These are phyloP conservation scores for Aspergillus niger DNA, from an alignment of 2,329 filamentous ascomycete species.

Conservation along the genomic window DNA sequence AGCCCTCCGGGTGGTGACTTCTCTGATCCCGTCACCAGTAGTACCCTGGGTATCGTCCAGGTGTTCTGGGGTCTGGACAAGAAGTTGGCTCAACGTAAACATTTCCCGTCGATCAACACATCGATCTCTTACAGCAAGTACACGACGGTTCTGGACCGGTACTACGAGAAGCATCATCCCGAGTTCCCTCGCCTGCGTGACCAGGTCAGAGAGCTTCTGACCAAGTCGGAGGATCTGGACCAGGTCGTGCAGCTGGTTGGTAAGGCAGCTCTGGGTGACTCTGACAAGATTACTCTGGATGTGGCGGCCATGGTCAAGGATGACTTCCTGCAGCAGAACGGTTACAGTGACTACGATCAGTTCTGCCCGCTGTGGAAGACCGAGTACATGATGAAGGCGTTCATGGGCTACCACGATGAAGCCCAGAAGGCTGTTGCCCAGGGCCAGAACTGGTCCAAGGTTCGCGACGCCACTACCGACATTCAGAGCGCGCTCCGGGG, in stretches of 20 bases:
- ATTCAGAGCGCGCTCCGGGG: conserved; percentile 81
- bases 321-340: conserved; percentile 98
- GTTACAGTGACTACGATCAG: conserved; percentile 98
- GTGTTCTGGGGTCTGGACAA: conserved; percentile 99
- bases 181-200: conserved; percentile 93
- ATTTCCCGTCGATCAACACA: conserved; percentile 99
- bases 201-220: conserved; percentile 88
- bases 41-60: conserved; percentile 94
- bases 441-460: conserved; percentile 88
- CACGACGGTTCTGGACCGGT: conserved; percentile 82
- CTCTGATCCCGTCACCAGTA: conserved; percentile 93
- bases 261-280: conserved; percentile 92
- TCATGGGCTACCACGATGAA: conserved; percentile 98
- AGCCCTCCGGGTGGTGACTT: conserved; percentile 98
- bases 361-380: conserved; percentile 99
- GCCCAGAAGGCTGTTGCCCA: conserved; percentile 91
- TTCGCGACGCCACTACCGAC: conserved; percentile 85
- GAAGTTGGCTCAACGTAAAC: conserved; percentile 98
- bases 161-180: conserved; percentile 88
- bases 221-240: conserved; percentile 94
- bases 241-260: conserved; percentile 98
- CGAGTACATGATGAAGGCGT: conserved; percentile 99
- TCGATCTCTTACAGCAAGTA: conserved; percentile 96
- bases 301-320: conserved; percentile 92
- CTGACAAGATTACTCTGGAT: conserved; percentile 97